These are phyloP conservation scores for Alternaria brassicicola DNA, from an alignment of 2,329 filamentous ascomycete genomes.

Conservation along the genomic window DNA sequence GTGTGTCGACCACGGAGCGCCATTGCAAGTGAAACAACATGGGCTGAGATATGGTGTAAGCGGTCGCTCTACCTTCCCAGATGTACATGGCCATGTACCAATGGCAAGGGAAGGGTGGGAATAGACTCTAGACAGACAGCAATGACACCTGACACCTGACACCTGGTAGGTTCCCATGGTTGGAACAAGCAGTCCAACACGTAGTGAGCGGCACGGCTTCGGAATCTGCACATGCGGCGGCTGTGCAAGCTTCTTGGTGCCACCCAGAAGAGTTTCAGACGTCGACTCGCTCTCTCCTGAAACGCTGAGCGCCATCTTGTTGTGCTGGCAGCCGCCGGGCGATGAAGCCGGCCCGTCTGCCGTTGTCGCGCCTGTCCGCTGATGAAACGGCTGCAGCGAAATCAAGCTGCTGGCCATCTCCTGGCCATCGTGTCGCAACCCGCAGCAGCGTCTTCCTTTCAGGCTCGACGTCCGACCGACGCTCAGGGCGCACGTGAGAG, in stretches of 20 bases:
- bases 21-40: constrained; percentile 2
- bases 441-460: constrained; percentile 22
- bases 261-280: constrained; percentile 38
- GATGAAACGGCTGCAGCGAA: constrained; percentile 21
- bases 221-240: constrained; percentile 18
- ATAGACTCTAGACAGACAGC: neutral
- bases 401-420: neutral
- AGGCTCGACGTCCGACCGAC: constrained; percentile 6
- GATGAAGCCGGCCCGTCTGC: constrained; percentile 7
- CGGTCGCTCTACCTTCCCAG: neutral
- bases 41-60: neutral
- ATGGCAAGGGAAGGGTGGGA: neutral
- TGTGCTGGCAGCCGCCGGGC: constrained; percentile 20
- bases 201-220: constrained; percentile 7
- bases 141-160: constrained; percentile 6
- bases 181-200: neutral
- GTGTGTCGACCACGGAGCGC: constrained; percentile 5
- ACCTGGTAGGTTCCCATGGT: neutral
- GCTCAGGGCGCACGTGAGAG: constrained; percentile 23
- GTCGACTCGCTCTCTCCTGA: constrained; percentile 31
- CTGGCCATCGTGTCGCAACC: neutral
- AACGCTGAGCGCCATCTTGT: constrained; percentile 30
- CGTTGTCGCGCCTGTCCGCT: constrained; percentile 23
- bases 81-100: neutral
- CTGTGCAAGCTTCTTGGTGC: constrained; percentile 27